Evolutionary conservation across 2,329 filamentous ascomycete species (phyloP).

Genomic region (Ophiostoma sp.): DNA sequence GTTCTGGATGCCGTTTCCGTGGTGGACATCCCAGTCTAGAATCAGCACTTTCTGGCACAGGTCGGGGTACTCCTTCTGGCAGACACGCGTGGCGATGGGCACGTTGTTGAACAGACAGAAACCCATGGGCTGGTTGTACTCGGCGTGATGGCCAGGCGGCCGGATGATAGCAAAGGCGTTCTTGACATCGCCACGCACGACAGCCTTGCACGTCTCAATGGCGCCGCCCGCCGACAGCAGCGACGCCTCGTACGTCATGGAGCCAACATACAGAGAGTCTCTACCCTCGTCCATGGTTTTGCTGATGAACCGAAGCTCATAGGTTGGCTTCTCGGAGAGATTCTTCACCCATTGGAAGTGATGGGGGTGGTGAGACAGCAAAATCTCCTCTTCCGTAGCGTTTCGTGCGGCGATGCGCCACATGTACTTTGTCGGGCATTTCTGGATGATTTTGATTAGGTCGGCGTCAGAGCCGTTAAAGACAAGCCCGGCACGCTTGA

Average conservation of each 20-base stretch:
- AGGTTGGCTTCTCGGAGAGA: constrained; percentile 54
- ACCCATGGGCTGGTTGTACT: constrained; percentile 80
- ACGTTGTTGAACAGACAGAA: constrained; percentile 99
- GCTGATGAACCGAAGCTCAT: constrained; percentile 69
- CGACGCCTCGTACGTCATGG: constrained; percentile 76
- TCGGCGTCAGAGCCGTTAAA: constrained; percentile 60
- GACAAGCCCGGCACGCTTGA: constrained; percentile 78
- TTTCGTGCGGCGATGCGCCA: constrained; percentile 76
- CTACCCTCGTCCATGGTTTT: constrained; percentile 61
- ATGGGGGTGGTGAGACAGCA: constrained; percentile 71
- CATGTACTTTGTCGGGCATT: constrained; percentile 62
- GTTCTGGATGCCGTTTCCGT: constrained; percentile 92
- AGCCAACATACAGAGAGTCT: constrained; percentile 81
- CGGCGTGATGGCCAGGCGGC: constrained; percentile 93
- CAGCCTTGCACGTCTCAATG: constrained; percentile 93
- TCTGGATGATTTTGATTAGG: constrained; percentile 52
- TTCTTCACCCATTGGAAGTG: constrained; percentile 78
- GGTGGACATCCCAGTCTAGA: constrained; percentile 83
- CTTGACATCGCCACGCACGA: constrained; percentile 78
- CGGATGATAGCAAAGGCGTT: constrained; percentile 95
- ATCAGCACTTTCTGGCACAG: constrained; percentile 86
- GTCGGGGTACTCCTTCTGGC: constrained; percentile 77
- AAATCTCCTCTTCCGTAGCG: constrained; percentile 78
- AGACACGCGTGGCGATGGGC: constrained; percentile 84
- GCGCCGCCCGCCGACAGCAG: constrained; percentile 86